Evolutionary conservation across 1,139 yeast genomes (phyloP).

Genomic region (Geotrichum aggregatum): DNA sequence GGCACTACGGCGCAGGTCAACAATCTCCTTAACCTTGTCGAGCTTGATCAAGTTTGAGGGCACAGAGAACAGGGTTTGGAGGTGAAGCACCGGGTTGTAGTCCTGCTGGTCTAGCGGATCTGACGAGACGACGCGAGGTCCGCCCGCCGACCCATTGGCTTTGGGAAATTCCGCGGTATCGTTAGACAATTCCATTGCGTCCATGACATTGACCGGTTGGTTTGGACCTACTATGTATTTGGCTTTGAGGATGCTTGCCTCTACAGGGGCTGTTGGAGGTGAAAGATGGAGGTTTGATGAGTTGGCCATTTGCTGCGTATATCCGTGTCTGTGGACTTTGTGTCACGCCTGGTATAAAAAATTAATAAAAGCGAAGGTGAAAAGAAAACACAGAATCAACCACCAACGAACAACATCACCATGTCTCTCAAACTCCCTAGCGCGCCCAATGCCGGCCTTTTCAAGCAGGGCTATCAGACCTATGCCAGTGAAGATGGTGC

Average conservation of each 20-base stretch:
- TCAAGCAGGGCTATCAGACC: slow-evolving; percentile 93
- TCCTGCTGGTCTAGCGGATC: slow-evolving; percentile 19
- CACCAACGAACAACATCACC: background rate
- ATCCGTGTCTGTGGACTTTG: background rate
- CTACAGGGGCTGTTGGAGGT: background rate
- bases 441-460: slow-evolving; percentile 89
- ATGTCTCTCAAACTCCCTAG: slow-evolving; percentile 91
- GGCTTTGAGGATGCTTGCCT: too few species aligned
- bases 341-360: slow-evolving; percentile 5
- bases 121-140: background rate
- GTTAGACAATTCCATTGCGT: background rate
- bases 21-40: slow-evolving; percentile 27
- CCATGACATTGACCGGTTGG: background rate
- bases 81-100: slow-evolving; percentile 44
- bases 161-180: slow-evolving; percentile 2
- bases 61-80: slow-evolving; percentile 36
- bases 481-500: slow-evolving; percentile 92
- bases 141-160: slow-evolving; percentile 1
- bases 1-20: slow-evolving; percentile 46
- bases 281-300: slow-evolving; percentile 1
- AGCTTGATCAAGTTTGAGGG: slow-evolving; percentile 27
- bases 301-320: slow-evolving; percentile 9
- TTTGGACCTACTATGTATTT: background rate
- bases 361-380: background rate
- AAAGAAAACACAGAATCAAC: slow-evolving; percentile 2